These are phyloP conservation scores for Lactarius indigo DNA, from an alignment of 768 basidiomycete genomes.

Conservation along the genomic window DNA sequence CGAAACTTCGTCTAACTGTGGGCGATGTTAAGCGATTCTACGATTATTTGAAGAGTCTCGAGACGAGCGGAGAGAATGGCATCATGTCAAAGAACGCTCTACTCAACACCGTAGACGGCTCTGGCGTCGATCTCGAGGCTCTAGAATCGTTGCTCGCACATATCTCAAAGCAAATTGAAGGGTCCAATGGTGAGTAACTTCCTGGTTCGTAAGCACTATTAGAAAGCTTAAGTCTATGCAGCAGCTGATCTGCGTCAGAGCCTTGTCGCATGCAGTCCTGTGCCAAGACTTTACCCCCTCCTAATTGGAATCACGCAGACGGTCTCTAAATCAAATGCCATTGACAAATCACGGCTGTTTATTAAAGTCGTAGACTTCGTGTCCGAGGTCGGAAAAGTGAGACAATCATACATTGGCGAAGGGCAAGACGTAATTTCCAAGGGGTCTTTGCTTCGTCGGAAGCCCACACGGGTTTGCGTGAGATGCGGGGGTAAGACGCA, in stretches of 20 bases:
- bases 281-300: slow-evolving; percentile 40
- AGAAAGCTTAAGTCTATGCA: slow-evolving; percentile 31
- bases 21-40: slow-evolving; percentile 58
- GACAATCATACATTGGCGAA: slow-evolving; percentile 38
- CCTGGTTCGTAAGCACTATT: neutral
- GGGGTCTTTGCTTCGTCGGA: slow-evolving; percentile 42
- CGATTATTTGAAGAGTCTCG: slow-evolving; percentile 47
- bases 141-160: slow-evolving; percentile 48
- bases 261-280: slow-evolving; percentile 59
- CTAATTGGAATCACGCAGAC: slow-evolving; percentile 44
- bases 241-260: slow-evolving; percentile 49
- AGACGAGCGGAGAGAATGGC: slow-evolving; percentile 57
- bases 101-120: slow-evolving; percentile 58
- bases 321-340: slow-evolving; percentile 45
- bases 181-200: slow-evolving; percentile 27
- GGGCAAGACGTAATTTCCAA: slow-evolving; percentile 63
- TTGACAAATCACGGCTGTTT: slow-evolving; percentile 66
- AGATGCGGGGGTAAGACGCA: slow-evolving; percentile 62
- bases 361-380: slow-evolving; percentile 70
- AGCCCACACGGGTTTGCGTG: slow-evolving; percentile 45
- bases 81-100: slow-evolving; percentile 62
- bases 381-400: slow-evolving; percentile 51
- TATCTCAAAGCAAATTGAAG: slow-evolving; percentile 32
- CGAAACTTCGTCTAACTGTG: slow-evolving; percentile 47
- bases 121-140: slow-evolving; percentile 56